A percentile compares a stretch with the other conserved stretches of the same genome.
phyloP scores from a whole-genome alignment of 1,284 basidiomycete genomes.

The Sparassis latifolia region DNA sequence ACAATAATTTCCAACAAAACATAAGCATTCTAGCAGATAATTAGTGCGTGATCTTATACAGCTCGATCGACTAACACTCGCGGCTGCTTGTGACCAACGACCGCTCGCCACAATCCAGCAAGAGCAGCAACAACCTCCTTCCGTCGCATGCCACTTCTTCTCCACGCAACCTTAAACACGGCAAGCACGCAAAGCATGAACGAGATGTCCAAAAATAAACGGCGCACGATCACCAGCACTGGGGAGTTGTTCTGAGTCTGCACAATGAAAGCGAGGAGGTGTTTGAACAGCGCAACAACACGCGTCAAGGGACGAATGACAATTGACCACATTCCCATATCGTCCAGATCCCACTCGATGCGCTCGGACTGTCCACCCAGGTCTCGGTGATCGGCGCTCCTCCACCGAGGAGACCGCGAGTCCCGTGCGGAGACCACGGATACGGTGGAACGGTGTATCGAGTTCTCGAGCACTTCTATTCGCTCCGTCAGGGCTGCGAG shows the following conservation, averaged over 20 bases:
- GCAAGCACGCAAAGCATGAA: constrained; percentile 59
- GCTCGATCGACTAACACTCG: constrained; percentile 44
- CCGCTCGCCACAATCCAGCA: constrained; percentile 59
- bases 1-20: not conserved
- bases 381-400: constrained; percentile 15
- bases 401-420: constrained; percentile 11
- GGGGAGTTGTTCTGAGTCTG: constrained; percentile 56
- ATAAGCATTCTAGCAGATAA: not conserved
- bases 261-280: constrained; percentile 49
- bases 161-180: constrained; percentile 55
- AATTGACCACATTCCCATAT: constrained; percentile 75
- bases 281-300: constrained; percentile 39
- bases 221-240: constrained; percentile 55
- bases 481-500: constrained; percentile 88
- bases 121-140: constrained; percentile 61
- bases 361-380: constrained; percentile 27
- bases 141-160: constrained; percentile 58
- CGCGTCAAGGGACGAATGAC: constrained; percentile 57
- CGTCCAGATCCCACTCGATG: constrained; percentile 58
- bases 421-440: constrained; percentile 18
- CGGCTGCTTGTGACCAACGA: constrained; percentile 48
- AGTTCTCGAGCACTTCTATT: constrained; percentile 66
- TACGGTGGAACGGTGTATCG: constrained; percentile 29
- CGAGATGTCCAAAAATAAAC: constrained; percentile 67
- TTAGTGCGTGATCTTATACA: constrained; percentile 11